phyloP scores from a whole-genome alignment of 192 early-diverging fungal species.

The Haplosporangium gracile region DNA sequence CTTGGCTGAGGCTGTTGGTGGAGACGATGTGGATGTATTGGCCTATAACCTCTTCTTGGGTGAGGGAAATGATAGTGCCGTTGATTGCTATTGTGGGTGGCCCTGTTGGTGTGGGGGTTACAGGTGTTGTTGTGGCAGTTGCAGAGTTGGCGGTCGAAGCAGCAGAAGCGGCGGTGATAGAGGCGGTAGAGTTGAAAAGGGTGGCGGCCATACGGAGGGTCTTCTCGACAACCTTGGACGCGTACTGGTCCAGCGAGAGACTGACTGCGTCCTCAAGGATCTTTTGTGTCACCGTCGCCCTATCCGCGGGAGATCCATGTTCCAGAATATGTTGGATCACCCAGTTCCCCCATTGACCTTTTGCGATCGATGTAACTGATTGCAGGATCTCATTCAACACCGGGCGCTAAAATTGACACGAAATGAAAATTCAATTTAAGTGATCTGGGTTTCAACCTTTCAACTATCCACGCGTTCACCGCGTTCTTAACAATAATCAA shows the following conservation, averaged over 20 bases:
- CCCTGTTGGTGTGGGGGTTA: background rate
- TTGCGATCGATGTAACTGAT: constrained; percentile 72
- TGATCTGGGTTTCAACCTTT: background rate
- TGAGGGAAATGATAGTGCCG: constrained; percentile 24
- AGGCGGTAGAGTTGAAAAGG: background rate
- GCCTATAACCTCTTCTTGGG: constrained; percentile 45
- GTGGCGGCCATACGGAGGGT: constrained; percentile 61
- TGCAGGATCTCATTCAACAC: constrained; percentile 75
- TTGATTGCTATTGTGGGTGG: constrained; percentile 28
- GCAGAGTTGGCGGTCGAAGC: background rate
- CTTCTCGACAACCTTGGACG: constrained; percentile 85
- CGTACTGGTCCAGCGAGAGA: constrained; percentile 80
- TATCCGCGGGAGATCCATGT: constrained; percentile 66
- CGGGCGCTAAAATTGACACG: constrained; percentile 55
- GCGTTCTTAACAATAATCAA: background rate
- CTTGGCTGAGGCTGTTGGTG: constrained; percentile 16
- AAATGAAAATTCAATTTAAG: background rate
- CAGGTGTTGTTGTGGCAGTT: background rate
- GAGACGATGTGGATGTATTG: constrained; percentile 53
- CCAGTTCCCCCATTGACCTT: constrained; percentile 89
- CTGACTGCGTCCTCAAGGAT: constrained; percentile 62
- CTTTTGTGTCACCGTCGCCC: constrained; percentile 61
- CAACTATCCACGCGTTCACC: background rate
- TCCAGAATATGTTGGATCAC: constrained; percentile 85
- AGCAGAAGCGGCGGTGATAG: background rate